Evolutionary conservation across 2,329 filamentous ascomycete genomes (phyloP).

Genomic region (Phialophora macrospora): DNA sequence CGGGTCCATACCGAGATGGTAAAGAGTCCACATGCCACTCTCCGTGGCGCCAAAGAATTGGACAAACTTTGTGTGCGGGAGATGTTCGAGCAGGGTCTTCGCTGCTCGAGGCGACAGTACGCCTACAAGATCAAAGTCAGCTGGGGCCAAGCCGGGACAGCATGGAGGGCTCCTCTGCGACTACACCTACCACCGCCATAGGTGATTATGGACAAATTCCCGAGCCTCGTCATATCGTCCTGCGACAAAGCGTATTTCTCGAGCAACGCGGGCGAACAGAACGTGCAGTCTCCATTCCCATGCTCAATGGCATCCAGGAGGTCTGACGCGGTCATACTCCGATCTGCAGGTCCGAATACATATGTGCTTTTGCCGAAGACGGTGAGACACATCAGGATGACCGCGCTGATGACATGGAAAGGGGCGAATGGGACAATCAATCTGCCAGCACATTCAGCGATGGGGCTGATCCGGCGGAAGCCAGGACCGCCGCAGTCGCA

Average conservation of each 20-base stretch:
- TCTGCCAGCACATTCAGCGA: constrained; percentile 4
- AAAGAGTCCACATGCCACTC: constrained; percentile 7
- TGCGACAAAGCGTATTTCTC: constrained; percentile 12
- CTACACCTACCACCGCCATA: constrained; percentile 14
- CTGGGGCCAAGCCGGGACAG: not conserved
- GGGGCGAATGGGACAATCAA: constrained; percentile 14
- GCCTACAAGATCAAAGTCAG: not conserved
- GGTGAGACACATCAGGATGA: constrained; percentile 16
- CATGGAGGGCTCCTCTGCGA: not conserved
- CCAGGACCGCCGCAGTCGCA: constrained; percentile 15
- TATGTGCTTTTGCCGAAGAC: constrained; percentile 16
- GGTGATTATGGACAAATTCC: constrained; percentile 4
- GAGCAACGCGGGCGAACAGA: constrained; percentile 14
- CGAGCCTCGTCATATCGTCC: not conserved
- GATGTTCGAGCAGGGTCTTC: not conserved
- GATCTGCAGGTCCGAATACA: constrained; percentile 15
- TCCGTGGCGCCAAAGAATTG: constrained; percentile 19
- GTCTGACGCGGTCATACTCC: constrained; percentile 5
- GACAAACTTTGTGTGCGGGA: not conserved
- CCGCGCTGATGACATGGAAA: constrained; percentile 16
- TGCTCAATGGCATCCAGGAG: constrained; percentile 12
- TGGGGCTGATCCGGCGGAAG: constrained; percentile 12
- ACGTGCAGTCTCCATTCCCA: constrained; percentile 10
- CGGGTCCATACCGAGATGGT: not conserved
- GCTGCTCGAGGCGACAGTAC: constrained; percentile 15